A percentile compares a stretch with the other conserved stretches of the same genome.
These are phyloP conservation scores for Crithidia acanthocephali DNA, from an alignment of 208 protist species.

Conservation along the genomic window DNA sequence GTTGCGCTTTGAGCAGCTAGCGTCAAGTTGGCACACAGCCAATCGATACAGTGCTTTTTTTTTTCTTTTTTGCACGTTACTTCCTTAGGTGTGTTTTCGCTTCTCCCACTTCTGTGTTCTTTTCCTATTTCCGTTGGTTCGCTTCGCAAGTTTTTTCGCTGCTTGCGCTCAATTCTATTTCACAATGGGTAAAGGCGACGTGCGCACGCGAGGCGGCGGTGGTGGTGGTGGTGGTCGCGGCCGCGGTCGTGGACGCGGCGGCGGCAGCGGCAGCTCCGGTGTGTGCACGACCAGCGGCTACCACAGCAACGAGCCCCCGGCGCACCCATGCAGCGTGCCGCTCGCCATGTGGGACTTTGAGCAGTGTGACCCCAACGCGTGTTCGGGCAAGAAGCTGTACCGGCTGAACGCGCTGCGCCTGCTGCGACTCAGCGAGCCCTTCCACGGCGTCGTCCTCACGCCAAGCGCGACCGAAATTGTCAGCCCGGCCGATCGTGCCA, in stretches of 20 bases:
- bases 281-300: slow-evolving; percentile 31
- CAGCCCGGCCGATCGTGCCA: slow-evolving; percentile 92
- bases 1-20: no score
- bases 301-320: slow-evolving; percentile 45
- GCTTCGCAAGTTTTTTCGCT: no score
- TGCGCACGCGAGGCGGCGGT: slow-evolving; percentile 25
- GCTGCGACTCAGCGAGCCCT: slow-evolving; percentile 88
- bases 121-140: no score
- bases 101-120: no score
- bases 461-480: slow-evolving; percentile 94
- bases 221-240: slow-evolving; percentile 38
- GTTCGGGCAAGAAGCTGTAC: slow-evolving; percentile 96
- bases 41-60: no score
- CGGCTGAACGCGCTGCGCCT: slow-evolving; percentile 90
- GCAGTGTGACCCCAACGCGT: slow-evolving; percentile 98
- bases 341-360: slow-evolving; percentile 99
- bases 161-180: background rate
- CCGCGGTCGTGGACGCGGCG: slow-evolving; percentile 21
- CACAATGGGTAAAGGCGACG: slow-evolving; percentile 22
- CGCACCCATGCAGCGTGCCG: slow-evolving; percentile 75
- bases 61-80: no score
- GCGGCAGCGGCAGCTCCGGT: slow-evolving; percentile 11
- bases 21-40: no score
- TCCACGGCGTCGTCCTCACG: slow-evolving; percentile 96
- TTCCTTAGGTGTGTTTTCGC: no score